Conservation (phyloP, 345 rosid species). For the Populus davidiana region DNA sequence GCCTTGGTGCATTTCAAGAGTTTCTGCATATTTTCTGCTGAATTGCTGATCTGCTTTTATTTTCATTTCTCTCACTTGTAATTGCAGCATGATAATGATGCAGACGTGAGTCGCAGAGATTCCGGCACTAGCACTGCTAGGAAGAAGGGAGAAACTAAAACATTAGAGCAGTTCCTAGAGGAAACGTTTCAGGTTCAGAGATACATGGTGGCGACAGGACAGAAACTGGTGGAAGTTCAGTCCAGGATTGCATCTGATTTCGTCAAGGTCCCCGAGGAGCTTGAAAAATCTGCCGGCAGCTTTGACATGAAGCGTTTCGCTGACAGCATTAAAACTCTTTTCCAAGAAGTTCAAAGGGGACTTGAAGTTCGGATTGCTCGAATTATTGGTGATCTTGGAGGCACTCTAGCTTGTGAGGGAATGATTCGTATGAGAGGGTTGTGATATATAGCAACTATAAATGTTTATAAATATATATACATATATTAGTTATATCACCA, state of each 20-base stretch:
- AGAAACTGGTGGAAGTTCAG: conserved; percentile 71
- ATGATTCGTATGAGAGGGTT: conserved; percentile 57
- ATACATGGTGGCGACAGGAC: conserved; percentile 82
- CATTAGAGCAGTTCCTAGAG: conserved; percentile 68
- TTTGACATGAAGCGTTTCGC: conserved; percentile 65
- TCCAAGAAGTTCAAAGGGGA: conserved; percentile 86
- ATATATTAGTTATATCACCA: too few species aligned
- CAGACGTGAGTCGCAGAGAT: conserved; percentile 29
- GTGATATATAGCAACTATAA: neutral
- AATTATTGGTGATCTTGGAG: conserved; percentile 82
- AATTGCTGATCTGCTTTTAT: neutral
- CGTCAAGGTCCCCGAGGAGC: conserved; percentile 42
- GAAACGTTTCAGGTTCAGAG: conserved; percentile 88
- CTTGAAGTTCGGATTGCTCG: conserved; percentile 85
- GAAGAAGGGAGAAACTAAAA: conserved; percentile 46
- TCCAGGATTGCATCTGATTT: conserved; percentile 59
- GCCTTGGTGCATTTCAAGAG: conserved; percentile 1
- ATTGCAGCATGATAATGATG: conserved; percentile 56
- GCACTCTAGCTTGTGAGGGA: conserved; percentile 85
- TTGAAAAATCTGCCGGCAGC: conserved; percentile 36
- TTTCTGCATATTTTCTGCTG: neutral
- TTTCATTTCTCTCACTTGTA: neutral
- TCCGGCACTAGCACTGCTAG: conserved; percentile 18
- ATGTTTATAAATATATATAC: too few species aligned
- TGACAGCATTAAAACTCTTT: conserved; percentile 56